Evolutionary conservation across 352 stramenopile species (phyloP).

Genomic region (Saprolegnia parasitica): DNA sequence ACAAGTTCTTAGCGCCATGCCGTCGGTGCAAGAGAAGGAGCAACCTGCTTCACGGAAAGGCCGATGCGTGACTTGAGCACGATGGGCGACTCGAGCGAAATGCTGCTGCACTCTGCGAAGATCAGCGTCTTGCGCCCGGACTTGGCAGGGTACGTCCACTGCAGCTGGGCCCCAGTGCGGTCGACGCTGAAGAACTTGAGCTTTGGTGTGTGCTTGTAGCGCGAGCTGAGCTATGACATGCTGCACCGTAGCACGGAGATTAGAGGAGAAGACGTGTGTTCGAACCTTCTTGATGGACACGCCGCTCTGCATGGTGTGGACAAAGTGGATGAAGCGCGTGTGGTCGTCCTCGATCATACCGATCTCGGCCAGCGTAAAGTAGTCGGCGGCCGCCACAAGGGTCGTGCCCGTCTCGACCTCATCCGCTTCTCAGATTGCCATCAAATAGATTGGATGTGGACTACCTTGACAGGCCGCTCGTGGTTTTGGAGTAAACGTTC

Average conservation of each 20-base stretch:
- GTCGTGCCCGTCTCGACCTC: constrained; percentile 49
- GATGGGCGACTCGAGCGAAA: constrained; percentile 49
- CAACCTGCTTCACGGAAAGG: neutral
- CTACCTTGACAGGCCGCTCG: constrained; percentile 22
- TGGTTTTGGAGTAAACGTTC: neutral
- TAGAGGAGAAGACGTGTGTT: neutral
- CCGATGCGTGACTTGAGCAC: constrained; percentile 35
- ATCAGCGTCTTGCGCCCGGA: constrained; percentile 39
- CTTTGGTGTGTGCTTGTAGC: constrained; percentile 41
- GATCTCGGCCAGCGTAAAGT: constrained; percentile 61
- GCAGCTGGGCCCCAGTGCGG: constrained; percentile 51
- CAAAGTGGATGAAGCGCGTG: constrained; percentile 50
- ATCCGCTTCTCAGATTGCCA: constrained; percentile 45
- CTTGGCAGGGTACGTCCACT: constrained; percentile 52
- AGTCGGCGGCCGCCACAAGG: constrained; percentile 46
- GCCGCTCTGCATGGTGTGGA: constrained; percentile 56
- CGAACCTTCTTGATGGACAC: constrained; percentile 54
- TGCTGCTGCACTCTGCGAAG: constrained; percentile 41
- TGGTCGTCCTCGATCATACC: constrained; percentile 40
- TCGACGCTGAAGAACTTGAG: constrained; percentile 60
- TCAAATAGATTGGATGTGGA: constrained; percentile 32
- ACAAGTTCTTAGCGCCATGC: neutral
- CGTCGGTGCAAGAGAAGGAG: neutral
- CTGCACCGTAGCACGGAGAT: neutral
- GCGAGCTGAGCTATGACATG: constrained; percentile 31